Evolutionary conservation across 2,329 filamentous ascomycete genomes (phyloP).

Genomic region (Trichoderma simmonsii): DNA sequence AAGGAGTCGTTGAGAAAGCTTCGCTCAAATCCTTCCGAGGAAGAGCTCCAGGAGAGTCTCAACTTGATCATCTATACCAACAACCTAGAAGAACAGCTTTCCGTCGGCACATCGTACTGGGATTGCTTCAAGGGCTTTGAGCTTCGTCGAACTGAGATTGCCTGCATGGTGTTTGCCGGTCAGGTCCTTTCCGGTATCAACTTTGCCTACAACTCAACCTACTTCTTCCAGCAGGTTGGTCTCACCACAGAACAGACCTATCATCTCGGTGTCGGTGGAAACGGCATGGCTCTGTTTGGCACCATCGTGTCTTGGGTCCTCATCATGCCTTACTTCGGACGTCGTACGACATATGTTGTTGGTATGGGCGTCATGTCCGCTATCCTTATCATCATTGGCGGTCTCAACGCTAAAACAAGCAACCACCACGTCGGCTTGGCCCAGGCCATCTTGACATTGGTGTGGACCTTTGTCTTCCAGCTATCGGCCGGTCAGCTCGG

Average conservation of each 20-base stretch:
- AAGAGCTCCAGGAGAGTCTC: constrained; percentile 25
- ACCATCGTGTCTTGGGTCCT: constrained; percentile 43
- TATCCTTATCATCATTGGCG: constrained; percentile 41
- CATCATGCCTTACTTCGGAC: constrained; percentile 42
- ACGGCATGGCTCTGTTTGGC: constrained; percentile 40
- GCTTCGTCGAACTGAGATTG: constrained; percentile 52
- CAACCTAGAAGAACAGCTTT: constrained; percentile 36
- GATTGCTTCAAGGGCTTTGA: constrained; percentile 45
- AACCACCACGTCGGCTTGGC: constrained; percentile 30
- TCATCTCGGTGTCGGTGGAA: constrained; percentile 38
- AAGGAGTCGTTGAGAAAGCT: constrained; percentile 34
- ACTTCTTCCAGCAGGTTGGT: constrained; percentile 39
- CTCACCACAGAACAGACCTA: constrained; percentile 30
- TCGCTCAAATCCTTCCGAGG: constrained; percentile 19
- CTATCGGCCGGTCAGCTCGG: constrained; percentile 38
- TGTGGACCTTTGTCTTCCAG: constrained; percentile 36
- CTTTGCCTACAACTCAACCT: constrained; percentile 39
- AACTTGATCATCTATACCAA: constrained; percentile 44
- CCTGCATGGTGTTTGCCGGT: constrained; percentile 26
- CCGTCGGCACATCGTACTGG: constrained; percentile 37
- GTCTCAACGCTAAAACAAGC: constrained; percentile 37
- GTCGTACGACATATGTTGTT: constrained; percentile 42
- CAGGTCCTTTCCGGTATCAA: constrained; percentile 18
- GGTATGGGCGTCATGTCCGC: constrained; percentile 42
- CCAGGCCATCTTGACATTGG: constrained; percentile 35